These are phyloP conservation scores for Phanerochaete sordida DNA, from an alignment of 768 basidiomycete species.

Conservation along the genomic window DNA sequence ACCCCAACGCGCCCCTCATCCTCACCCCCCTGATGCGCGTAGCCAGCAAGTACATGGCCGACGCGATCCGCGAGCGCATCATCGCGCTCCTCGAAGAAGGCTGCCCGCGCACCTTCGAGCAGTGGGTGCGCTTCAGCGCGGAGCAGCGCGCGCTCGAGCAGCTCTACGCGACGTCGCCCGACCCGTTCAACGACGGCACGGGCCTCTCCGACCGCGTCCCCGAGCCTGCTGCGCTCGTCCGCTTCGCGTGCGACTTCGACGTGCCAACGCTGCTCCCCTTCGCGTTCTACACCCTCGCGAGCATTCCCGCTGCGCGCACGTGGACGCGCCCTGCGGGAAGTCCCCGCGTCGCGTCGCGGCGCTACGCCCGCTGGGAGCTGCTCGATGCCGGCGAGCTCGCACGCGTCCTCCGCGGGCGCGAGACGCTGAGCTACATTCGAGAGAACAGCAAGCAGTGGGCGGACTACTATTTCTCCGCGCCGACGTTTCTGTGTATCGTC, in stretches of 20 bases:
- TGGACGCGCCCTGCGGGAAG: no score
- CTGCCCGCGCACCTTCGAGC: slow-evolving; percentile 23
- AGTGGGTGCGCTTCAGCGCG: not conserved
- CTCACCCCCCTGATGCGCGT: slow-evolving; percentile 17
- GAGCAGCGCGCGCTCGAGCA: not conserved
- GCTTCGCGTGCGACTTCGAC: slow-evolving; percentile 11
- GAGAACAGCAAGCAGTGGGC: no score
- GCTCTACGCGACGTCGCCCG: no score
- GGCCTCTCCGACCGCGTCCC: not conserved
- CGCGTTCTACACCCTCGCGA: slow-evolving; percentile 12
- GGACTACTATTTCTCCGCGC: no score
- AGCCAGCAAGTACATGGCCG: slow-evolving; percentile 27
- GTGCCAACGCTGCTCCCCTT: slow-evolving; percentile 12
- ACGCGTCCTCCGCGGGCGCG: no score
- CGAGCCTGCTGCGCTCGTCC: slow-evolving; percentile 8
- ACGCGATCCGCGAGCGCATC: slow-evolving; percentile 19
- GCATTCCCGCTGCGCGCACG: no score
- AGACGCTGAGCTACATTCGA: no score
- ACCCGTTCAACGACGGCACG: not conserved
- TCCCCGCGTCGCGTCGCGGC: no score
- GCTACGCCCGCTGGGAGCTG: no score
- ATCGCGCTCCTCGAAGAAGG: slow-evolving; percentile 18
- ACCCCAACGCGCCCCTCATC: slow-evolving; percentile 16
- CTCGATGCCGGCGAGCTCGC: no score
- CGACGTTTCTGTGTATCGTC: no score